phyloP scores from a whole-genome alignment of 306 rosid genomes.

The Quercus rubra region DNA sequence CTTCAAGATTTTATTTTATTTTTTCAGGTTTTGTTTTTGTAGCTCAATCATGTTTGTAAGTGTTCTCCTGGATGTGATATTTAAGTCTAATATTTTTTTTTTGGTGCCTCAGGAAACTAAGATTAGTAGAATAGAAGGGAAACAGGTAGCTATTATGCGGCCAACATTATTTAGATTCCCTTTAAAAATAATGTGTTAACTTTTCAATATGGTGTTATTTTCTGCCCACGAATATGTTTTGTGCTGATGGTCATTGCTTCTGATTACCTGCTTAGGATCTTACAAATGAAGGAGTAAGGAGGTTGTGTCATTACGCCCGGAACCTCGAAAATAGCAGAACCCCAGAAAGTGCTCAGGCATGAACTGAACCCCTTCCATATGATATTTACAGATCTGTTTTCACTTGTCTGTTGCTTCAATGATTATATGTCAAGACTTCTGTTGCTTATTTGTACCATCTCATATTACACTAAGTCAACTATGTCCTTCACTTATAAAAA shows the following conservation, averaged over 20 bases:
- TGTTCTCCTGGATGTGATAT: slow-evolving; percentile 11
- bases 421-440: not conserved
- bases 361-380: slow-evolving; percentile 2
- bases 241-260: slow-evolving; percentile 9
- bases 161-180: not conserved
- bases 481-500: too few species aligned
- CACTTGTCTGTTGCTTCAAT: not conserved
- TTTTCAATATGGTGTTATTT: not conserved
- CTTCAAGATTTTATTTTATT: not conserved
- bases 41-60: not conserved
- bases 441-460: not conserved
- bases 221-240: slow-evolving; percentile 6
- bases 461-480: not conserved
- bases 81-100: slow-evolving; percentile 17
- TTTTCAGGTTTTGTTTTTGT: not conserved
- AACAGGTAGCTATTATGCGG: slow-evolving; percentile 57
- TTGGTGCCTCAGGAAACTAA: slow-evolving; percentile 52
- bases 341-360: slow-evolving; percentile 58
- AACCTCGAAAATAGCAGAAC: slow-evolving; percentile 43
- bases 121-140: slow-evolving; percentile 65
- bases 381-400: too few species aligned
- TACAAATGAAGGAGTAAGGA: slow-evolving; percentile 51
- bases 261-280: slow-evolving; percentile 42
- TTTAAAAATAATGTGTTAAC: not conserved
- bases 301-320: slow-evolving; percentile 46